Conservation (phyloP, 768 basidiomycete genomes). For the Tephrocybe sp. region DNA sequence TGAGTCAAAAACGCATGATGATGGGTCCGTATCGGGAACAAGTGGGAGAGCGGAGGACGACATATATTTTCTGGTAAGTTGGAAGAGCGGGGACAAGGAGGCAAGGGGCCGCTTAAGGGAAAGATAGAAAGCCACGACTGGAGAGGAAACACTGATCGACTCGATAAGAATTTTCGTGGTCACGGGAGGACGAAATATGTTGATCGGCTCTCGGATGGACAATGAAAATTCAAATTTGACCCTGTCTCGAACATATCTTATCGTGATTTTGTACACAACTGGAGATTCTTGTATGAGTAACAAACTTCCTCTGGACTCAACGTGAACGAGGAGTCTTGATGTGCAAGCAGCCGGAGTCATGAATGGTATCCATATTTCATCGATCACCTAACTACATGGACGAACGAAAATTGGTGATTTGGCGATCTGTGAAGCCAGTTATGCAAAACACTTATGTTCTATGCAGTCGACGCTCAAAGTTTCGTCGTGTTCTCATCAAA, state of each 20-base stretch:
- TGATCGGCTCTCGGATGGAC: conserved; percentile 14
- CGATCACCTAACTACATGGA: no score
- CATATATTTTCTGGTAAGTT: conserved; percentile 19
- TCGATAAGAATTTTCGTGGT: conserved; percentile 23
- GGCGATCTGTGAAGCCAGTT: no score
- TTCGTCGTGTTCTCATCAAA: not conserved
- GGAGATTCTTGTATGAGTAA: no score
- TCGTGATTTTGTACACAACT: no score
- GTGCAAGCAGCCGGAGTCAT: no score
- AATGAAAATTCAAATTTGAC: not conserved
- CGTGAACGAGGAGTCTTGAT: no score
- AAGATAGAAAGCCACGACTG: conserved; percentile 23
- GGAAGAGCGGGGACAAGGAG: conserved; percentile 7
- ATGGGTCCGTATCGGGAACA: conserved; percentile 55
- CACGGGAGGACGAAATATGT: conserved; percentile 15
- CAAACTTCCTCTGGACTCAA: no score
- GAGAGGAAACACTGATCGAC: conserved; percentile 9
- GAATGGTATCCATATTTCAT: no score
- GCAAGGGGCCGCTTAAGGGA: conserved; percentile 14
- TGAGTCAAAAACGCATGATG: conserved; percentile 66
- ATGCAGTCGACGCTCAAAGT: no score
- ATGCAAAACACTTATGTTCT: no score
- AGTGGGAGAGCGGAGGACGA: conserved; percentile 29
- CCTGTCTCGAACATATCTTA: no score
- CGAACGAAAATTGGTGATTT: no score